Evolutionary conservation across 768 basidiomycete species (phyloP), one percentile per base, ranked within the genome.

Genomic region (Pisolithus orientalis): DNA sequence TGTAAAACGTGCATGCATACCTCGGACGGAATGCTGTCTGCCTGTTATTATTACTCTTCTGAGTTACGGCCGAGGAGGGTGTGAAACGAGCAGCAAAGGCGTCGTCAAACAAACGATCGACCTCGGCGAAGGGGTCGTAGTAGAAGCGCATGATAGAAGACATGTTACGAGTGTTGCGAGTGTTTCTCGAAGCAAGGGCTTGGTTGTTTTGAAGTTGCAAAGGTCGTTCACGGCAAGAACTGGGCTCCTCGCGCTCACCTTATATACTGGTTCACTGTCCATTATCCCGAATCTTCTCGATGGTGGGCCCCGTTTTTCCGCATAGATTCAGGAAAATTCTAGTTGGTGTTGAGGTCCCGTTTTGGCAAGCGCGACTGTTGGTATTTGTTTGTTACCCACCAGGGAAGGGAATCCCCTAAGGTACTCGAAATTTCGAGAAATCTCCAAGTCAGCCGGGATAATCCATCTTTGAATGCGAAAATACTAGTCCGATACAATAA

Each of bases 81-180:
- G 57, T 56, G 48, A 65, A 59, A n/a, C 63, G 67, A n/a, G 67
- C 46, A 10, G 57, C 59, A 32, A 69, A 59, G 0, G 68, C 66
- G n/a, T 72, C 70, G 57, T 78, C 72, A 48, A 75, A 64, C 55
- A 78, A 63, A 58, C 75, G 76, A 28, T 76, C 73, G 44, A 76
- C 62, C 50, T 75, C 73, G 55, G 62, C 63, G 64, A 70, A 62
- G 14, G 73, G 69, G 5, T 76, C 72, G 60, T 73, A 73, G 62
- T 60, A 47, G 44, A 57, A 60, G 28, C 40, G 62, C 52, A 63
- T 54, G 42, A 62, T 2, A n/a, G 13, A 45, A 13, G 66, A 69
- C 67, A 67, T 67, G 52, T 25, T 49, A 28, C n/a, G 10, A 25
- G 42, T 42, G 6, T 21, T 43, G 9, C 21, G 11, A 43, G 42